Evolutionary conservation across 108 stramenopile genomes (phyloP).

Genomic region (Nitzschia palea): DNA sequence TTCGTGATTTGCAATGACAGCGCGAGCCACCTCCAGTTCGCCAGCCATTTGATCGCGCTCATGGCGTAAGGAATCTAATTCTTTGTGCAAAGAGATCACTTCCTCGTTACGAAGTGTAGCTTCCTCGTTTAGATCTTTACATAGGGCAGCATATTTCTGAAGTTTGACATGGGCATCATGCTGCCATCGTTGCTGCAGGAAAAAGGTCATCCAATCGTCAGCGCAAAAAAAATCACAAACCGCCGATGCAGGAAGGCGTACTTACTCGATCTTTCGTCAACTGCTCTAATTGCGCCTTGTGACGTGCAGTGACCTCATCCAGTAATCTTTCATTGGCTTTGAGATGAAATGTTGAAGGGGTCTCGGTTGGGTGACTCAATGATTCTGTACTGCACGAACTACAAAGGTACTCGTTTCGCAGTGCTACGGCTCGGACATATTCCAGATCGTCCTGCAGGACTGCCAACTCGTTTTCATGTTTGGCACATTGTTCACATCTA

Average conservation of each 20-base stretch:
- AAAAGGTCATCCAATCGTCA: not conserved
- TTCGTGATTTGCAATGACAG: slow-evolving; percentile 40
- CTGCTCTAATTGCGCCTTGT: slow-evolving; percentile 60
- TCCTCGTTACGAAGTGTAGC: slow-evolving; percentile 53
- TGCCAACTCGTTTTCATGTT: slow-evolving; percentile 1
- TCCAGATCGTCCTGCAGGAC: slow-evolving; percentile 33
- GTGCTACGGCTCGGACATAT: slow-evolving; percentile 46
- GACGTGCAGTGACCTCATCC: slow-evolving; percentile 40
- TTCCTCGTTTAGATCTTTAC: slow-evolving; percentile 68
- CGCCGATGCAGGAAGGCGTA: not conserved
- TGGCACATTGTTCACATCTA: slow-evolving; percentile 5
- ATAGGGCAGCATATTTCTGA: slow-evolving; percentile 59
- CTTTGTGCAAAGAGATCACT: slow-evolving; percentile 34
- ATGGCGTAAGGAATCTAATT: slow-evolving; percentile 37
- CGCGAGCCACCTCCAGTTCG: slow-evolving; percentile 47
- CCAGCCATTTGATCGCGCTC: slow-evolving; percentile 55
- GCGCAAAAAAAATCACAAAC: not conserved
- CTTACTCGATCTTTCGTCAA: slow-evolving; percentile 54
- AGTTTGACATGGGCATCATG: slow-evolving; percentile 33
- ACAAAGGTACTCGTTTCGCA: slow-evolving; percentile 39
- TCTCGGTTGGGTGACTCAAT: not conserved
- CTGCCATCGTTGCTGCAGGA: slow-evolving; percentile 10
- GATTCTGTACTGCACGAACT: slow-evolving; percentile 24
- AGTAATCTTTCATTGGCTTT: slow-evolving; percentile 27
- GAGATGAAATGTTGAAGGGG: not conserved